Evolutionary conservation across 352 stramenopile species (phyloP), one percentile per base, ranked within the genome.

Genomic region (Globisporangium barbulae): DNA sequence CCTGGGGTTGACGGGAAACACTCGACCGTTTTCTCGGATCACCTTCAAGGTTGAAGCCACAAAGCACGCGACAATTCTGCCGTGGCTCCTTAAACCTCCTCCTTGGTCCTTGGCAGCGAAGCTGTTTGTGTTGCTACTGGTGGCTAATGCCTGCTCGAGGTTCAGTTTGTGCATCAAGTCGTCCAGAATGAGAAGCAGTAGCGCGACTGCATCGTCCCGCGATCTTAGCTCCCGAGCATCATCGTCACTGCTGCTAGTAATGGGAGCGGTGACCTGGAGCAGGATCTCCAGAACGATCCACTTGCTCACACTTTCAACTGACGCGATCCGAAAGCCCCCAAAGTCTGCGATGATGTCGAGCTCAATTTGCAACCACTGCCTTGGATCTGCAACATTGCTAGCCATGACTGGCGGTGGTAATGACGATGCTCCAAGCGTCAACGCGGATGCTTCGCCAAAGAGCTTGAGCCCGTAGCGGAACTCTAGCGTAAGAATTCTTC

Each of bases 271-370:
- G 3, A 53, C 4, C 39, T 60, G 39, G 15, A 53, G 4, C 35
- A 59, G 25, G 19, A 67, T 53, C 47, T 67, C 65, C 1, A 21
- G 9, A 21, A 67, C 52, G n/a, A 71, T 48, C 59, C 65, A 71
- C 30, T 64, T 53, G n/a, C 53, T 33, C 12, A 64, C 30, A 30
- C 53, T 39, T 33, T 63, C 59, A 15, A 41, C 12, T 7, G 53
- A 52, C 8, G 28, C 33, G 22, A 28, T 6, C 12, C 30, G 63
- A 17, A 47, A 53, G 28, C 30, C 44, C 30, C 45, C 42, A 31
- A 59, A 21, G 19, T 54, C 53, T 22, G 48, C 35, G 5, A 67
- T 53, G 44, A 56, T 10, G 17, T 64, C 52, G 15, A 71, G 59
- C n/a, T 59, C 22, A 2, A 42, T 19, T 42, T 59, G 44, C 9